phyloP scores from a whole-genome alignment of 208 protist species.

The Crithidia thermophila region DNA sequence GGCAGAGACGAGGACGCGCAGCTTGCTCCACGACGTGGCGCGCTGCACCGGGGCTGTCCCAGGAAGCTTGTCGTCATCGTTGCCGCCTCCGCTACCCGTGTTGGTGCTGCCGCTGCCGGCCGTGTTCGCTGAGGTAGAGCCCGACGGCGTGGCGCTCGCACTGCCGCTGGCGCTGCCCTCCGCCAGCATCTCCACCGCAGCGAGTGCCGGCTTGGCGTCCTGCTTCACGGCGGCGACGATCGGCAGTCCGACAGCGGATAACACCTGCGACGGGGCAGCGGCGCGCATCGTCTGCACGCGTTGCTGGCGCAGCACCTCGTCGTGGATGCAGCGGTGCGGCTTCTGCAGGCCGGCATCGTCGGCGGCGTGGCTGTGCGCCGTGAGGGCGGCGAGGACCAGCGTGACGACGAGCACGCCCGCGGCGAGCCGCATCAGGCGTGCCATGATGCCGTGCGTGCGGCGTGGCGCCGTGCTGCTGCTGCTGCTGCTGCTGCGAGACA shows the following conservation, averaged over 20 bases:
- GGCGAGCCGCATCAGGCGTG: slow-evolving; percentile 26
- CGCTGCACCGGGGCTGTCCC: no score
- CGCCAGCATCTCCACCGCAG: background rate
- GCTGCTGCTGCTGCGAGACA: background rate
- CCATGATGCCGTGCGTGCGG: background rate
- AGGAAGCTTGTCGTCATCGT: no score
- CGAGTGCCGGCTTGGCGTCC: no score
- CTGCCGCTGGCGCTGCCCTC: background rate
- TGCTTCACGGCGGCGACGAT: background rate
- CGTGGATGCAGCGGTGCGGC: slow-evolving; percentile 28
- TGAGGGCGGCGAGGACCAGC: slow-evolving; percentile 32
- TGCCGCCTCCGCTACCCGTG: no score
- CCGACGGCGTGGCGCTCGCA: no score
- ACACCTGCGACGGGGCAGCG: no score
- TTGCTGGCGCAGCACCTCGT: slow-evolving; percentile 8
- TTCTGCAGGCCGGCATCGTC: background rate
- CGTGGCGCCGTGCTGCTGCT: slow-evolving; percentile 16
- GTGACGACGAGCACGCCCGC: slow-evolving; percentile 18
- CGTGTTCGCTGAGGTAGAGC: no score
- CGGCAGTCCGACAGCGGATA: slow-evolving; percentile 11
- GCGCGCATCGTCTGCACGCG: no score
- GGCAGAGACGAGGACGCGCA: slow-evolving; percentile 47
- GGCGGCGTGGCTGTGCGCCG: slow-evolving; percentile 1
- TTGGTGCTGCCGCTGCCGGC: no score
- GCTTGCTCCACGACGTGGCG: slow-evolving; percentile 18